Evolutionary conservation across 768 basidiomycete species (phyloP), one percentile per base, ranked within the genome.

Genomic region (Hericium coralloides): DNA sequence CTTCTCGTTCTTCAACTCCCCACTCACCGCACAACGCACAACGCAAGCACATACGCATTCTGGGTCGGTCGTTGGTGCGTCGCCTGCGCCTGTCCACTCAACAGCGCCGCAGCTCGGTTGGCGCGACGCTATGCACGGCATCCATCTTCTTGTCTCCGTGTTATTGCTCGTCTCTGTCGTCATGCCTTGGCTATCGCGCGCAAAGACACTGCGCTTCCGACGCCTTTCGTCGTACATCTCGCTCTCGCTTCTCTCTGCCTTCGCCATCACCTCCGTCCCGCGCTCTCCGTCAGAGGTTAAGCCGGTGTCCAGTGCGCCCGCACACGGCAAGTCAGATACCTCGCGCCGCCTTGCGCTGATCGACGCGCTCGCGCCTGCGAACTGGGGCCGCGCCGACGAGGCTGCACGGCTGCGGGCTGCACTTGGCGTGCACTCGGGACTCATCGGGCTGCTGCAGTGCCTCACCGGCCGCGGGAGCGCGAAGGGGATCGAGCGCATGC

Each of bases 1-100:
- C 55, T 90, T 93, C 72, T 91, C 88, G 0, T 87, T 92, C 72
- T 89, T 91, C 75, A 90, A 88, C 63, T 87, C 85, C 0, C 83
- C 87, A 2, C 68, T 88, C 17, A 76, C 84, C 0, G 74, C 79
- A 1, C 69, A 70, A 3, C 69, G 72, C 10, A 60, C 75, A 0
- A 68, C 72, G 6, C 61, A 67, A 26, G 64, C 67, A 10, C 80
- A 85, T 52, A 72, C 76, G 0, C 84, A 86, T 58, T 74, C 79
- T 12, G 88, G 87, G 6, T 70, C 75, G 8, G 83, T 88, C 14
- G 70, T 87, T 26, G 58, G 72, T 49, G 62, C 70, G 51, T 57
- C 67, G 53, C 41, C 64, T 23, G 45, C 63, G 49, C 55, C 69
- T 56, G 60, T 69, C 38, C 41, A 66, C 10, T 47, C 64, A 6